Base-by-base conservation (phyloP, 495 filamentous ascomycete species). In the Penicillium manginii region DNA sequence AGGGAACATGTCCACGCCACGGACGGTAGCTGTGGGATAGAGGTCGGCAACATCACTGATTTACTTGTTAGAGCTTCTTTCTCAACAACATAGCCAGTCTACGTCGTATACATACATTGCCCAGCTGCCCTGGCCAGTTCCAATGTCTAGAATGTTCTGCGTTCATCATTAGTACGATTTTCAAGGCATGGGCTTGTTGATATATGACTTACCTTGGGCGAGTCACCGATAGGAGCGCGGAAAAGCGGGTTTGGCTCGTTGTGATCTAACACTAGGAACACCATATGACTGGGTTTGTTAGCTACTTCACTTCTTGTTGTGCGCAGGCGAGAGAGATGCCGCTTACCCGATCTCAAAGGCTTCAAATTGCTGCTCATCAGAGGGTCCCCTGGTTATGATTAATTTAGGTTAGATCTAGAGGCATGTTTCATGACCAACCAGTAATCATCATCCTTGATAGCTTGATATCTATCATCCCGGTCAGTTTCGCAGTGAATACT, bases 121-220 rank as follows among this genome's bases (percentile, higher is more conserved):
- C 54, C 54, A 57, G 21, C 54, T 57, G 12, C 54, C 54, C 50
- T 57, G 26, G 17, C 54, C 54, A 50, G 54, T 57, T 57, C 54
- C 54, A 19, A 57, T 57, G 17, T 57, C 64, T 18, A 66, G 39
- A 53, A 66, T 66, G 42, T 64, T 39, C 64, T 66, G 37, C 42
- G 66, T 59, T 47, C 12, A 43, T 43, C 12, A 19, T 43, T 6
- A 43, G 17, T 43, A 19, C 8, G 8, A 18, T 17, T 43, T 18
- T n/a, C 40, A 43, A 17, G 40, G 6, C 14, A 9, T n/a, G 40
- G n/a, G 5, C 7, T 18, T n/a, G 7, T 8, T 18, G 15, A 8
- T 8, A 3, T 8, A 43, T 0, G 9, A 23, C 14, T 29, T 23
- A 47, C 45, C 45, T 47, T 47, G 6, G 45, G 45, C 45, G 60